A percentile compares a stretch with the other conserved stretches of the same genome.
Conservation (phyloP, 768 basidiomycete genomes). For the Boletus rubropictus region DNA sequence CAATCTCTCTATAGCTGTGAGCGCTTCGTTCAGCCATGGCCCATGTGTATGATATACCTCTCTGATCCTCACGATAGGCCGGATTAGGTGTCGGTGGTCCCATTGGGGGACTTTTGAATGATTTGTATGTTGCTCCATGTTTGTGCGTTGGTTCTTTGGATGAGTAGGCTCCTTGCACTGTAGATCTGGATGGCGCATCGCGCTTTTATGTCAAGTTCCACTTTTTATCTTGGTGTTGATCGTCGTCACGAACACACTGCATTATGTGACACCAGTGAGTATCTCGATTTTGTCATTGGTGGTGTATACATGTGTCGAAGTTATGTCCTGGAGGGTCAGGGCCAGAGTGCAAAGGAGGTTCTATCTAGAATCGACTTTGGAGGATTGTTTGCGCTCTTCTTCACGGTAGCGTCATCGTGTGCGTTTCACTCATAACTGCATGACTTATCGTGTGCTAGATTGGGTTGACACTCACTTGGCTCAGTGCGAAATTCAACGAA, state of each 20-base stretch:
- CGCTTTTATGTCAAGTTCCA: conserved; percentile 11
- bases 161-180: not conserved
- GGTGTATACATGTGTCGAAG: not conserved
- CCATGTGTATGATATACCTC: not conserved
- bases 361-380: conserved; percentile 13
- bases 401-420: not conserved
- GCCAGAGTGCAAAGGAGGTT: conserved; percentile 5
- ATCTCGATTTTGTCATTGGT: not conserved
- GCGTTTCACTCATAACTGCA: not conserved
- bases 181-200: conserved; percentile 18
- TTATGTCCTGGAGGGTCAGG: conserved; percentile 2
- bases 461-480: conserved; percentile 8
- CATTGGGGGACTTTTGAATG: conserved; percentile 11
- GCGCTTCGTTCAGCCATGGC: not conserved
- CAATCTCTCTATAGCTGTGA: conserved; percentile 7
- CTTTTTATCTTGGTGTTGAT: conserved; percentile 4
- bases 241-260: not conserved
- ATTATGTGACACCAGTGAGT: conserved; percentile 12
- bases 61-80: not conserved
- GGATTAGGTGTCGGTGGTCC: conserved; percentile 13
- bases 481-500: conserved; percentile 14
- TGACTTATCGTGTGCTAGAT: conserved; percentile 2
- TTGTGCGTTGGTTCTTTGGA: not conserved
- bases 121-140: conserved; percentile 3
- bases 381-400: conserved; percentile 6